A percentile compares a stretch with the other conserved stretches of the same genome.
Conservation (phyloP, 78 protist species). For the Dictyostelium discoideum region dicty_2.7 NC_007088.5:2619501-2620000, state of each 20-base stretch:
- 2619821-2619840: conserved; percentile 25
- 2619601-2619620: background rate
- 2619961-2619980: conserved; percentile 1
- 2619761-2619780: background rate
- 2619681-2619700: background rate
- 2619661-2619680: background rate
- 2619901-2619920: conserved; percentile 20
- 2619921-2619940: background rate
- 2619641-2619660: background rate
- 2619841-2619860: background rate
- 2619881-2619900: conserved; percentile 13
- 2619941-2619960: background rate
- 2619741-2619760: background rate
- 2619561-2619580: background rate
- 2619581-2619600: background rate
- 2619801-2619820: background rate
- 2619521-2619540: background rate
- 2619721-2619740: background rate
- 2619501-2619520: background rate
- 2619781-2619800: background rate
- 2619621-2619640: background rate
- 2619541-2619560: background rate
- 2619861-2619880: conserved; percentile 47
- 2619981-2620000: conserved; percentile 30
- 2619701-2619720: background rate